A percentile compares a stretch with the other conserved stretches of the same genome.
Conservation (phyloP, 2,329 filamentous ascomycete genomes). For the Pseudocercospora cruenta region DNA sequence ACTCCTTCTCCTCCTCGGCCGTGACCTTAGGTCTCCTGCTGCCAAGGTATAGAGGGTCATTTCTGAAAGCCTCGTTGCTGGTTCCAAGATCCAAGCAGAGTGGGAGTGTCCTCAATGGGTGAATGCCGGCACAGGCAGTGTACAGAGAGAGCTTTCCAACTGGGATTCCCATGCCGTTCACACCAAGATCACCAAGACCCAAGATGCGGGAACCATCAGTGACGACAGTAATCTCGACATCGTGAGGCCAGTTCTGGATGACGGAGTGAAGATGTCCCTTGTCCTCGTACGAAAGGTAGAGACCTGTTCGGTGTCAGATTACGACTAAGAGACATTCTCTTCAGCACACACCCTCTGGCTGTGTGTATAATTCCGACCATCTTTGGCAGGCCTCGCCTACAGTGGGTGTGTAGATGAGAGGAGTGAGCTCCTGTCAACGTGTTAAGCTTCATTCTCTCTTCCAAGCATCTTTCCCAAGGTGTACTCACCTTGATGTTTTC, state of each 20-base stretch:
- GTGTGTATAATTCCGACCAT: slow-evolving; percentile 94
- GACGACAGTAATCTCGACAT: slow-evolving; percentile 94
- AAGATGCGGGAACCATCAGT: slow-evolving; percentile 94
- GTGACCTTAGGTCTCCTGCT: slow-evolving; percentile 81
- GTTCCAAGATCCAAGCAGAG: slow-evolving; percentile 67
- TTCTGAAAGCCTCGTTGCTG: slow-evolving; percentile 63
- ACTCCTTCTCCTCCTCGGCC: slow-evolving; percentile 78
- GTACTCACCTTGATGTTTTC: slow-evolving; percentile 64
- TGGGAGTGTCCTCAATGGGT: slow-evolving; percentile 70
- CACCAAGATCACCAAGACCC: slow-evolving; percentile 89
- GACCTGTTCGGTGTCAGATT: slow-evolving; percentile 46
- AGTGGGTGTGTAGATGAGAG: slow-evolving; percentile 83
- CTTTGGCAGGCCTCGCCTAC: slow-evolving; percentile 95
- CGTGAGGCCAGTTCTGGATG: slow-evolving; percentile 89
- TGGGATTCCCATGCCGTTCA: slow-evolving; percentile 97
- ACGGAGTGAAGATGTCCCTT: slow-evolving; percentile 86
- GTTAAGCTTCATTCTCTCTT: slow-evolving; percentile 8
- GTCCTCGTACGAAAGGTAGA: slow-evolving; percentile 96
- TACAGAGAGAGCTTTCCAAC: slow-evolving; percentile 96
- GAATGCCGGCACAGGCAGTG: slow-evolving; percentile 92
- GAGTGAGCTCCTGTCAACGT: slow-evolving; percentile 68
- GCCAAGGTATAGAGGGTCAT: slow-evolving; percentile 91
- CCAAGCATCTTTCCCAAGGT: neutral
- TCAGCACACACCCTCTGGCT: slow-evolving; percentile 72
- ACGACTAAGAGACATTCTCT: neutral